These are phyloP conservation scores for Blumeriella jaapii DNA, from an alignment of 2,329 filamentous ascomycete species.

Conservation along the genomic window DNA sequence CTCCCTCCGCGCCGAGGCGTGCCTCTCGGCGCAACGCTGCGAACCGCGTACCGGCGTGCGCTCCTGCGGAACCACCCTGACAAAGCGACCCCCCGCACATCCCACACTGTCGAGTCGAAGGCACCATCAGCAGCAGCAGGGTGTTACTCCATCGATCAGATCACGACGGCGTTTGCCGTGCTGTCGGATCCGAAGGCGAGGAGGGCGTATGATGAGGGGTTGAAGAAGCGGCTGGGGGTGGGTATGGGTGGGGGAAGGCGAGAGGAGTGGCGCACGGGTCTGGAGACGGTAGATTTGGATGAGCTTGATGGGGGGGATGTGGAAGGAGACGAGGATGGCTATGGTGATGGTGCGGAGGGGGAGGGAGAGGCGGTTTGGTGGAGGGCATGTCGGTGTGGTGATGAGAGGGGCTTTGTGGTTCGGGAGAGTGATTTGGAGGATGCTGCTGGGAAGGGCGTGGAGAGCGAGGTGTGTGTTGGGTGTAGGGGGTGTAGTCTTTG, in stretches of 20 bases:
- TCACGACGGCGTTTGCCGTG: conserved; percentile 45
- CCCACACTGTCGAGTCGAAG: conserved; percentile 9
- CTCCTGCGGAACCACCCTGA: conserved; percentile 52
- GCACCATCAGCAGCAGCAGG: too few species aligned
- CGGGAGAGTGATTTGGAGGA: conserved; percentile 48
- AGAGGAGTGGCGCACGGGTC: conserved; percentile 41
- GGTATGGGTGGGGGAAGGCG: conserved; percentile 9
- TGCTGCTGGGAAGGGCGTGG: conserved; percentile 44
- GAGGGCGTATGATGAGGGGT: conserved; percentile 40
- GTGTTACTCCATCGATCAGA: conserved; percentile 55
- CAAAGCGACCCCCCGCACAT: conserved; percentile 16
- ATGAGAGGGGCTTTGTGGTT: conserved; percentile 47
- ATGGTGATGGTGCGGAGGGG: too few species aligned
- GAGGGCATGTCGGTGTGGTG: conserved; percentile 51
- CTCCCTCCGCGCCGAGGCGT: conserved; percentile 33
- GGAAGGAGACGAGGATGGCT: too few species aligned
- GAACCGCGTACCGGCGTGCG: conserved; percentile 52
- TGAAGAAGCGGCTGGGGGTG: conserved; percentile 28
- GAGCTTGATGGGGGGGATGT: too few species aligned
- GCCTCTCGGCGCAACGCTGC: conserved; percentile 39
- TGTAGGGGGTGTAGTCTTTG: conserved; percentile 57
- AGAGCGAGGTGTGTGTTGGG: conserved; percentile 51
- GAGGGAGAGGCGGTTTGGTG: conserved; percentile 38
- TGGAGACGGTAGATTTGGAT: conserved; percentile 55
- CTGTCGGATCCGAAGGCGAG: conserved; percentile 41